phyloP scores from a whole-genome alignment of 2,329 filamentous ascomycete species.

The Rosellinia necatrix region DNA sequence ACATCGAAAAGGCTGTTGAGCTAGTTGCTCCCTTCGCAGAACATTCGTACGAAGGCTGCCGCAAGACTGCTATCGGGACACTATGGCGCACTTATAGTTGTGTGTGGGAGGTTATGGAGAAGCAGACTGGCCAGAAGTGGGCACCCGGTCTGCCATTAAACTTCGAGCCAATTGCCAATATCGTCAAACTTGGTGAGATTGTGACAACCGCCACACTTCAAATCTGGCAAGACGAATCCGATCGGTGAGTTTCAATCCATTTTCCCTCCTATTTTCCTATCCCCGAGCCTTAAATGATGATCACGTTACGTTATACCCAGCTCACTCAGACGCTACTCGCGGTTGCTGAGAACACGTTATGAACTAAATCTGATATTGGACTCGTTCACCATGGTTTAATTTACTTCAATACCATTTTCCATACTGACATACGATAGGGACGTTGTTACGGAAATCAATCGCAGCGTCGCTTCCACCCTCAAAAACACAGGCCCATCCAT shows the following conservation, averaged over 20 bases:
- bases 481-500: constrained; percentile 90
- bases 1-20: constrained; percentile 87
- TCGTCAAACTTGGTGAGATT: constrained; percentile 84
- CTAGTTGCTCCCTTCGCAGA: constrained; percentile 80
- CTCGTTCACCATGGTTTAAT: neutral
- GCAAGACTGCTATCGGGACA: constrained; percentile 88
- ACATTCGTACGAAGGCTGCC: constrained; percentile 90
- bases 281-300: constrained; percentile 73
- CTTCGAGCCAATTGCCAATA: constrained; percentile 75
- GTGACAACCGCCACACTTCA: constrained; percentile 83
- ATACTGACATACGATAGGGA: constrained; percentile 57
- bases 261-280: constrained; percentile 18
- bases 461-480: constrained; percentile 86
- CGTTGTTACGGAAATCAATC: constrained; percentile 93
- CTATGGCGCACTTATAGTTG: constrained; percentile 93
- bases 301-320: constrained; percentile 92
- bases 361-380: constrained; percentile 51
- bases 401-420: neutral
- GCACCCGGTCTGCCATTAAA: constrained; percentile 83
- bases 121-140: constrained; percentile 81
- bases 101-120: constrained; percentile 85
- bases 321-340: constrained; percentile 96
- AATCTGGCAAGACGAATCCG: constrained; percentile 87
- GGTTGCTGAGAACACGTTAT: constrained; percentile 88
- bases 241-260: constrained; percentile 72